Evolutionary conservation across 2,329 filamentous ascomycete genomes (phyloP).

Genomic region (Xylariaceae sp.): DNA sequence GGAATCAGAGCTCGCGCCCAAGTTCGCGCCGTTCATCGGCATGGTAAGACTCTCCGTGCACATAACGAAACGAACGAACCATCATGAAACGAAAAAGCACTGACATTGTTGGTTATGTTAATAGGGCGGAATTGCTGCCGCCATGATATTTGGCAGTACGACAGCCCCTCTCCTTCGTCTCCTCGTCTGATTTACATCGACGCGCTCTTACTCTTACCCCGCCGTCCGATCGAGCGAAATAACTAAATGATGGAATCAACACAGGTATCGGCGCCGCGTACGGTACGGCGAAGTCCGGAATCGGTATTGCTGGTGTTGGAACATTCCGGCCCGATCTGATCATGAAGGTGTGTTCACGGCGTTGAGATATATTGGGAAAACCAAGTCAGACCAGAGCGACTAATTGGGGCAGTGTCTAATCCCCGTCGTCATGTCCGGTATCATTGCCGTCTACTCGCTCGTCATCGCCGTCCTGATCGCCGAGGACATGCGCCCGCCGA

Average conservation of each 20-base stretch:
- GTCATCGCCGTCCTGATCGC: constrained; percentile 96
- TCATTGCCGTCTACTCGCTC: constrained; percentile 95
- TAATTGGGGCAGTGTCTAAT: constrained; percentile 60
- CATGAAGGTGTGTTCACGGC: constrained; percentile 64
- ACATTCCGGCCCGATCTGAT: constrained; percentile 82
- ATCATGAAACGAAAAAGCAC: neutral
- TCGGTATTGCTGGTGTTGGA: constrained; percentile 80
- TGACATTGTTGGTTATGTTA: constrained; percentile 7
- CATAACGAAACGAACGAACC: constrained; percentile 6
- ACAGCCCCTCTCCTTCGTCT: constrained; percentile 7
- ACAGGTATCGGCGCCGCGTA: constrained; percentile 69
- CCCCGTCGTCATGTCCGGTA: constrained; percentile 96
- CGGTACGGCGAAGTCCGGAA: constrained; percentile 82
- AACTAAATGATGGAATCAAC: constrained; percentile 23
- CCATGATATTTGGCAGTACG: constrained; percentile 82
- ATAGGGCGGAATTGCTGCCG: constrained; percentile 70
- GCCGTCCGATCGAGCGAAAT: constrained; percentile 1
- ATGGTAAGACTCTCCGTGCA: constrained; percentile 56
- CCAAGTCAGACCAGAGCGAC: neutral
- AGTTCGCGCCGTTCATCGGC: constrained; percentile 83
- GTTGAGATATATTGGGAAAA: neutral
- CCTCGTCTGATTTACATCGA: neutral
- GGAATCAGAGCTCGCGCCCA: constrained; percentile 61
- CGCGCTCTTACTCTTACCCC: constrained; percentile 20
- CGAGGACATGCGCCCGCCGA: constrained; percentile 74